Conservation (phyloP, 2,329 filamentous ascomycete genomes). For the Colletotrichum higginsianum region DNA sequence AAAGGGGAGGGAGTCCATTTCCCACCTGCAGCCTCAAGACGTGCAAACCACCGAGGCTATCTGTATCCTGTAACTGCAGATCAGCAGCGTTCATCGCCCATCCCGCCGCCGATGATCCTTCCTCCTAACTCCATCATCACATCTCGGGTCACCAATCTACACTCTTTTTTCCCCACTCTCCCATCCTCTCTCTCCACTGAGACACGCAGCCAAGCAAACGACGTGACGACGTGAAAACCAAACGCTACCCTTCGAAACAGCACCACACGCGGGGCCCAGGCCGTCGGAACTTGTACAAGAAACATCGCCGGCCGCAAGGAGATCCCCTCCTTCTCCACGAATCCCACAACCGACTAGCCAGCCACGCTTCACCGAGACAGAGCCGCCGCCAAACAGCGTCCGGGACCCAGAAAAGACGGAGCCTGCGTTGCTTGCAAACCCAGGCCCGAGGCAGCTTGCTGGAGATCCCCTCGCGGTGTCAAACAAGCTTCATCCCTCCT, state of each 20-base stretch:
- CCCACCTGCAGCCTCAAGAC: too few relatives aligned
- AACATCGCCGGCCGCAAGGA: conserved; percentile 15
- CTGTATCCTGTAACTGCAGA: too few relatives aligned
- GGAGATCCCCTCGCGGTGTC: neutral
- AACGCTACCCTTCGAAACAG: neutral
- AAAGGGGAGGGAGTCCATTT: neutral
- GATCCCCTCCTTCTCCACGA: conserved; percentile 16
- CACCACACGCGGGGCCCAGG: conserved; percentile 2
- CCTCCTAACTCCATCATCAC: conserved; percentile 3
- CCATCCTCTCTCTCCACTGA: neutral
- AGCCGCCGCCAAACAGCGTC: conserved; percentile 24
- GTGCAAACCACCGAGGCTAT: too few relatives aligned
- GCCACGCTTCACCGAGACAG: conserved; percentile 22
- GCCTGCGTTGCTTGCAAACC: neutral
- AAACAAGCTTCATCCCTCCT: conserved; percentile 17
- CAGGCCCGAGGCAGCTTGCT: neutral
- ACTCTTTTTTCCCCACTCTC: neutral
- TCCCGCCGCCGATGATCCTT: too few relatives aligned
- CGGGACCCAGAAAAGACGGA: neutral
- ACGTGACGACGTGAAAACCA: neutral
- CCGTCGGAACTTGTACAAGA: conserved; percentile 29
- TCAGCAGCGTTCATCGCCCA: too few relatives aligned
- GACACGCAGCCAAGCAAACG: too few relatives aligned
- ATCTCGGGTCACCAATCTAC: neutral
- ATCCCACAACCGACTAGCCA: neutral